Evolutionary conservation across 106 monocot species (phyloP).

Genomic region (Dendrobium officinale): DNA sequence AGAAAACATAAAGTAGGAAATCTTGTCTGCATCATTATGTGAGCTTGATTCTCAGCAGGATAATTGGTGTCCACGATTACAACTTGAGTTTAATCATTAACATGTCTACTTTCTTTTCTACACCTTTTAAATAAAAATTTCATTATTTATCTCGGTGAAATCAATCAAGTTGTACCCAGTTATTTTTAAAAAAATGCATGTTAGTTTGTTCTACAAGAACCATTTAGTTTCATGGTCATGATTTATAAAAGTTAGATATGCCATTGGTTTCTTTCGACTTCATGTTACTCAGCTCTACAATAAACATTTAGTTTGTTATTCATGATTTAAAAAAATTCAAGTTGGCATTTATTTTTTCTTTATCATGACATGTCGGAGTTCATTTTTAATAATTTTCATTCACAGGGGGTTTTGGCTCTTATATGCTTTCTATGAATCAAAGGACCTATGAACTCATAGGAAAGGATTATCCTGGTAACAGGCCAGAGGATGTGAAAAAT

Average conservation of each 20-base stretch:
- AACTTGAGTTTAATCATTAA: background rate
- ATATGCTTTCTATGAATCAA: conserved; percentile 92
- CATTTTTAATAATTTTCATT: background rate
- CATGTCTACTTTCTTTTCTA: background rate
- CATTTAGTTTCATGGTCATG: background rate
- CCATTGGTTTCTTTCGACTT: background rate
- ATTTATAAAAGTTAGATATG: background rate
- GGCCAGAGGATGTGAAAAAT: conserved; percentile 79
- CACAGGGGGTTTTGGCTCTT: conserved; percentile 90
- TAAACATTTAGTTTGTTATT: no score
- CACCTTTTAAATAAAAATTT: background rate
- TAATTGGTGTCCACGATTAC: background rate
- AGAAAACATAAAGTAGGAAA: no score
- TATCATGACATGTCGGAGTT: background rate
- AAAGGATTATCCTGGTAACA: conserved; percentile 87
- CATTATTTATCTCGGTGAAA: background rate
- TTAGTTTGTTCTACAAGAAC: background rate
- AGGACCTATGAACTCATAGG: conserved; percentile 95
- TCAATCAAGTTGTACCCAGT: background rate
- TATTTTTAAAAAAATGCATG: background rate
- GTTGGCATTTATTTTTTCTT: no score
- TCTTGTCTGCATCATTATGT: no score
- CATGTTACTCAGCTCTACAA: background rate
- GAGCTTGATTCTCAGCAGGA: background rate
- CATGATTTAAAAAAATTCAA: no score